Percentiles rank a stretch among this genome's conserved stretches.
Evolutionary conservation across 1,139 yeast species (phyloP).

Genomic region (Williopsis jadinii): DNA sequence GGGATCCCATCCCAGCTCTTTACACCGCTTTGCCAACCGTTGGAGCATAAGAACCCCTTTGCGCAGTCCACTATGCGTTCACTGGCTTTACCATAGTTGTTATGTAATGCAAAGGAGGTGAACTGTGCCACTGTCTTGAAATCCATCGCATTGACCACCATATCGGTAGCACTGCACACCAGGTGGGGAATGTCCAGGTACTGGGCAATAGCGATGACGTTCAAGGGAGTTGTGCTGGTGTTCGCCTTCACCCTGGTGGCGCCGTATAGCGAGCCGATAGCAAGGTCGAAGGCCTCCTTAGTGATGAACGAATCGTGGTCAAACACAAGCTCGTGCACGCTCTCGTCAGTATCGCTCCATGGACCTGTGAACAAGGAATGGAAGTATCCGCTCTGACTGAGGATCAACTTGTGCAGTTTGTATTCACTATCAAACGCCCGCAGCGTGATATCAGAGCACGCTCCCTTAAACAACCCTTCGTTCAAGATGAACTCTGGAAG

Average conservation of each 20-base stretch:
- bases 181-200: conserved; percentile 39
- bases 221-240: conserved; percentile 25
- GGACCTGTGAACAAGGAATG: conserved; percentile 34
- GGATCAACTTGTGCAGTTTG: conserved; percentile 36
- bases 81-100: conserved; percentile 39
- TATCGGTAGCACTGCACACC: conserved; percentile 36
- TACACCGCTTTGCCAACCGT: conserved; percentile 39
- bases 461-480: conserved; percentile 36
- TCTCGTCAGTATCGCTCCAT: conserved; percentile 30
- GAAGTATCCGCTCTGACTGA: conserved; percentile 41
- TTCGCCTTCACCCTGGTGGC: conserved; percentile 28
- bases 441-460: conserved; percentile 41
- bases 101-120: conserved; percentile 34
- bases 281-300: conserved; percentile 38
- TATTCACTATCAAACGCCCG: conserved; percentile 37
- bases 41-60: conserved; percentile 36
- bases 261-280: conserved; percentile 39
- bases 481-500: conserved; percentile 28
- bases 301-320: conserved; percentile 36
- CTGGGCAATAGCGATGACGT: conserved; percentile 42
- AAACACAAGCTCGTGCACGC: conserved; percentile 27
- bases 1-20: conserved; percentile 43
- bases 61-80: conserved; percentile 37
- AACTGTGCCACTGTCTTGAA: conserved; percentile 30
- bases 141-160: conserved; percentile 27